phyloP scores from a whole-genome alignment of 345 rosid species.

The Ceriops zippeliana region DNA sequence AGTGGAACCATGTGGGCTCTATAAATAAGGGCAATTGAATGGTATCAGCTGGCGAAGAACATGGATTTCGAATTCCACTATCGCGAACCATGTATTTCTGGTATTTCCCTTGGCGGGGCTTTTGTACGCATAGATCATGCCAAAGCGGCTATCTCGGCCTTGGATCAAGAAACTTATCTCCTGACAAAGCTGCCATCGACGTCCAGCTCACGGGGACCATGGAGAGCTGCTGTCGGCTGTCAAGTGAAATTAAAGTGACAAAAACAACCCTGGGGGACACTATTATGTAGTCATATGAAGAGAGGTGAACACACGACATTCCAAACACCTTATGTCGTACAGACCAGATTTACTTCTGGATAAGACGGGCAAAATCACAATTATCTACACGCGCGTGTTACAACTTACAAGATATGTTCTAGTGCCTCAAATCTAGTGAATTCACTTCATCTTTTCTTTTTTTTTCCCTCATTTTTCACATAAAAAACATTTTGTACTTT shows the following conservation, averaged over 20 bases:
- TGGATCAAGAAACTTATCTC: neutral
- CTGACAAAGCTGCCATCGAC: too few species aligned
- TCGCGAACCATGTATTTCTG: constrained; percentile 8
- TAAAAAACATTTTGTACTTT: constrained; percentile 7
- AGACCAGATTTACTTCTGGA: constrained; percentile 1
- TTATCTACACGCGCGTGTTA: constrained; percentile 9
- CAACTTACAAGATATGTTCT: constrained; percentile 3
- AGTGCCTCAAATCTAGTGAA: constrained; percentile 16
- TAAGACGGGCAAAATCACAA: constrained; percentile 7
- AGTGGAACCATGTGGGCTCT: neutral
- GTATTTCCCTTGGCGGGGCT: constrained; percentile 1
- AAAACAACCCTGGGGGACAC: too few species aligned
- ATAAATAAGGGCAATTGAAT: neutral
- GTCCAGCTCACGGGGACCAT: too few species aligned
- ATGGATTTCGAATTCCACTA: neutral
- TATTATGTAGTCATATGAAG: too few species aligned
- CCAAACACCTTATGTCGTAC: neutral
- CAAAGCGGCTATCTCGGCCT: neutral
- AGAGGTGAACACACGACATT: neutral
- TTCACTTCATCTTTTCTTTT: constrained; percentile 21
- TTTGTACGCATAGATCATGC: constrained; percentile 4
- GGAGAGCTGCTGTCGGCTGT: too few species aligned
- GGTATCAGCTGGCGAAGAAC: neutral
- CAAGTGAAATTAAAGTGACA: too few species aligned
- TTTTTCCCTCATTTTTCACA: constrained; percentile 3